Evolutionary conservation across 2,329 filamentous ascomycete species (phyloP).

Genomic region (Aspergillus terreus): DNA sequence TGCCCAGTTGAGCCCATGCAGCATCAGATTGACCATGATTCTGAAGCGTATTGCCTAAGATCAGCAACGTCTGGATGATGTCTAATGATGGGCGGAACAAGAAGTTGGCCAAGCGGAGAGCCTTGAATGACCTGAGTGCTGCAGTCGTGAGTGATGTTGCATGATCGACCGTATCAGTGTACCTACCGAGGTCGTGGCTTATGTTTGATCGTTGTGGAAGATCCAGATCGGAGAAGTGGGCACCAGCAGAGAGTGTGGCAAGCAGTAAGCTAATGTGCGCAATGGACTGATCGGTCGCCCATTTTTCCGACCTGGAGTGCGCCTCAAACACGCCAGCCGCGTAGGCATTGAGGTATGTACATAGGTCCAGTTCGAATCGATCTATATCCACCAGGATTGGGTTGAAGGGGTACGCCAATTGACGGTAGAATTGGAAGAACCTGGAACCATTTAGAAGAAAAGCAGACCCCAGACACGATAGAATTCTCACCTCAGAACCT

Average conservation of each 20-base stretch:
- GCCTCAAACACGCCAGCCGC: conserved; percentile 20
- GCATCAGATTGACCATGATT: conserved; percentile 32
- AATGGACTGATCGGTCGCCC: conserved; percentile 23
- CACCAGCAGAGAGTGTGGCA: conserved; percentile 27
- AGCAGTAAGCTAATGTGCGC: conserved; percentile 27
- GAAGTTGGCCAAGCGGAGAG: conserved; percentile 56
- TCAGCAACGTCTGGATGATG: conserved; percentile 53
- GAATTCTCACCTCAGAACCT: conserved; percentile 24
- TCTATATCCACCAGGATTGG: conserved; percentile 29
- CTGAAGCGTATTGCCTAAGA: conserved; percentile 49
- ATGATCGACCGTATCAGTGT: neutral
- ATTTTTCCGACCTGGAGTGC: conserved; percentile 18
- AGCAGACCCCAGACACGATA: too few relatives aligned
- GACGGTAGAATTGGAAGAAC: conserved; percentile 30
- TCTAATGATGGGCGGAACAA: conserved; percentile 54
- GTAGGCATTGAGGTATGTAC: conserved; percentile 24
- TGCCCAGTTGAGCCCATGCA: conserved; percentile 28
- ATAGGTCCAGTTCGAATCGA: conserved; percentile 27
- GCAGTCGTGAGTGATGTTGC: neutral
- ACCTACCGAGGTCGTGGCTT: conserved; percentile 25
- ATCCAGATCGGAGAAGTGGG: conserved; percentile 29
- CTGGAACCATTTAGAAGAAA: conserved; percentile 9
- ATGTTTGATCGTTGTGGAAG: conserved; percentile 21
- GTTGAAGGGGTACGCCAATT: conserved; percentile 29
- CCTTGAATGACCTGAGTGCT: conserved; percentile 41